These are phyloP conservation scores for Poa annua DNA, from an alignment of 176 grass and related monocot genomes.

Conservation along the genomic window DNA sequence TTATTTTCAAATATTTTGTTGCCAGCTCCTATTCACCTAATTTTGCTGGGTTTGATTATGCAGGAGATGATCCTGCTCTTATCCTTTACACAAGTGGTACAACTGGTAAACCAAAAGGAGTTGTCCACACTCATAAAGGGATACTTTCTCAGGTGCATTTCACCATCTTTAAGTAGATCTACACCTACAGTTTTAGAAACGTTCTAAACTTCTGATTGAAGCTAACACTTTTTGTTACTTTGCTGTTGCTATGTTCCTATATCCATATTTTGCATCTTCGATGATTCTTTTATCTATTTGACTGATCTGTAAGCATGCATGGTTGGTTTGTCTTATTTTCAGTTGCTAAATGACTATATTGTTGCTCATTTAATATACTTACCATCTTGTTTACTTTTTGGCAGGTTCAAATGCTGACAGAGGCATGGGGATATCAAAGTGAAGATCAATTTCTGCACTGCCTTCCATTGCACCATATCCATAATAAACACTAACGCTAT, in stretches of 20 bases:
- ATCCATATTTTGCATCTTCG: conserved; percentile 14
- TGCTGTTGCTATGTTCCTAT: conserved; percentile 16
- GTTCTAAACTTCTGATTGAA: neutral
- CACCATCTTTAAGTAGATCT: conserved; percentile 27
- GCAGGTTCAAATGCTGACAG: conserved; percentile 88
- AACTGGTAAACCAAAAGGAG: conserved; percentile 98
- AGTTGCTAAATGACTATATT: conserved; percentile 22
- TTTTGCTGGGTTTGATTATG: conserved; percentile 36
- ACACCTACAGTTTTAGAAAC: neutral
- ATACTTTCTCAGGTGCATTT: conserved; percentile 79
- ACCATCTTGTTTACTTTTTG: conserved; percentile 48
- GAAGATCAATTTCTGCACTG: conserved; percentile 87
- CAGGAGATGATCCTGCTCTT: conserved; percentile 89
- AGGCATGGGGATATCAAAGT: conserved; percentile 86
- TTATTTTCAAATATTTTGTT: conserved; percentile 21
- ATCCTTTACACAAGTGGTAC: conserved; percentile 99
- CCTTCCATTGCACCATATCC: conserved; percentile 99
- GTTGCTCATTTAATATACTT: conserved; percentile 24
- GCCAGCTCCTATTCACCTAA: conserved; percentile 18
- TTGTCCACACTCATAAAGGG: conserved; percentile 81
- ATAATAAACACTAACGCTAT: conserved; percentile 23
- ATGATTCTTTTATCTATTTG: conserved; percentile 3
- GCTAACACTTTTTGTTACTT: conserved; percentile 18
- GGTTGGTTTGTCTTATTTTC: conserved; percentile 14
- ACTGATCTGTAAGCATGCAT: neutral